A percentile compares a stretch with the other conserved stretches of the same genome.
phyloP scores from a whole-genome alignment of 1,139 yeast genomes.

The Saccharomyces hybrid region DNA sequence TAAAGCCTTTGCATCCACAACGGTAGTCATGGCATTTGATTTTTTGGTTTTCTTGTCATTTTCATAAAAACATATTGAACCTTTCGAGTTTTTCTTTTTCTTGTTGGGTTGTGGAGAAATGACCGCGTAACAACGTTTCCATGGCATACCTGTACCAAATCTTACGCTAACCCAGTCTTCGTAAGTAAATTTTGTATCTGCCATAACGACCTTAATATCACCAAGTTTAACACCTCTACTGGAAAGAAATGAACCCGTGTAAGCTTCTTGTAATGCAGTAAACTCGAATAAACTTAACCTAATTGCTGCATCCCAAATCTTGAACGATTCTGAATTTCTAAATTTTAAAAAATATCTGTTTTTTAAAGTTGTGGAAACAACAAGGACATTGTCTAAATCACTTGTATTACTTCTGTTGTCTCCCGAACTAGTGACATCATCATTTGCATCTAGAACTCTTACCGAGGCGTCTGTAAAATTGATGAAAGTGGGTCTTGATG shows the following conservation, averaged over 20 bases:
- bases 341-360: constrained; percentile 79
- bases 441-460: constrained; percentile 69
- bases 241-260: constrained; percentile 85
- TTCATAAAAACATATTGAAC: constrained; percentile 54
- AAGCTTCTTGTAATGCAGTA: constrained; percentile 80
- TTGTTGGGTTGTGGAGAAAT: constrained; percentile 56
- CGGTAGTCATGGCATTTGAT: constrained; percentile 69
- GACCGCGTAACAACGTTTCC: constrained; percentile 90
- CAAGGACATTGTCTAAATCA: constrained; percentile 54
- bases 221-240: constrained; percentile 80
- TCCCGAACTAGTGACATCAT: constrained; percentile 50
- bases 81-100: constrained; percentile 41
- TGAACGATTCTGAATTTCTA: constrained; percentile 46
- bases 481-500: constrained; percentile 75
- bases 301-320: constrained; percentile 71
- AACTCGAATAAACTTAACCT: constrained; percentile 74
- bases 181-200: constrained; percentile 77
- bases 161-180: constrained; percentile 94
- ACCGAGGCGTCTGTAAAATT: constrained; percentile 88
- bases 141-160: constrained; percentile 97
- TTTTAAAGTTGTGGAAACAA: constrained; percentile 83
- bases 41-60: constrained; percentile 54
- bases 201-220: constrained; percentile 75
- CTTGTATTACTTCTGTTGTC: constrained; percentile 62
- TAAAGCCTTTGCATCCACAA: constrained; percentile 62